A percentile compares a stretch with the other conserved stretches of the same genome.
Evolutionary conservation across 2,329 filamentous ascomycete species (phyloP).

Genomic region (Gremmenia infestans): DNA sequence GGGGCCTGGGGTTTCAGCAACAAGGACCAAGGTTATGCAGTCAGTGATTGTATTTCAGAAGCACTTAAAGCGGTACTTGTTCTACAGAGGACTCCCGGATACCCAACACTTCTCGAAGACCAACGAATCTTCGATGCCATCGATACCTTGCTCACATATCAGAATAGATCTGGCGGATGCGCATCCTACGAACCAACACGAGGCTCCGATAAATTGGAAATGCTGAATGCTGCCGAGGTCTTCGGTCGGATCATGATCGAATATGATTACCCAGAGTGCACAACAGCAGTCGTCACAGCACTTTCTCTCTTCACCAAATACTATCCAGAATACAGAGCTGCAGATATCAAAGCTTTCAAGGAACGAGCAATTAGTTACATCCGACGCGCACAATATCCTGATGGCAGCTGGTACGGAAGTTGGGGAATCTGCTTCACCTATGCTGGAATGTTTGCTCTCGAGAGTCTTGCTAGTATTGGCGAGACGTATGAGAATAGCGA

Average conservation of each 20-base stretch:
- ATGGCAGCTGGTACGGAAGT: constrained; percentile 96
- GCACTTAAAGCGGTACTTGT: constrained; percentile 81
- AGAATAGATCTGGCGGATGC: constrained; percentile 80
- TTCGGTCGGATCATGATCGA: constrained; percentile 98
- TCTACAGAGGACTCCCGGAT: constrained; percentile 73
- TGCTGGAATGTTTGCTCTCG: constrained; percentile 91
- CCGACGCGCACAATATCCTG: constrained; percentile 66
- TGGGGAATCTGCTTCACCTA: constrained; percentile 99
- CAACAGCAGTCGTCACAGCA: constrained; percentile 86
- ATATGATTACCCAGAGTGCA: constrained; percentile 97
- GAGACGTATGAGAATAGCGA: constrained; percentile 74
- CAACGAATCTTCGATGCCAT: constrained; percentile 80
- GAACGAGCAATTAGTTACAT: constrained; percentile 75
- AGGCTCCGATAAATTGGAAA: constrained; percentile 72
- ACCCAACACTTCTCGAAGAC: constrained; percentile 68
- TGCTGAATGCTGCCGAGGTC: constrained; percentile 91
- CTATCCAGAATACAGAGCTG: constrained; percentile 73
- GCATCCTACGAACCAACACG: constrained; percentile 85
- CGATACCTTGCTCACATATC: constrained; percentile 86
- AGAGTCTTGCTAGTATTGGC: constrained; percentile 75
- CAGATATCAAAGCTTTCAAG: constrained; percentile 72
- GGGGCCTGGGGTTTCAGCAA: constrained; percentile 97
- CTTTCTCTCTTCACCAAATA: constrained; percentile 75
- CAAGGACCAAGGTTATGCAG: constrained; percentile 85
- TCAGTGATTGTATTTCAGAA: constrained; percentile 92